These are phyloP conservation scores for Ceratobasidium sp. DNA, from an alignment of 1,284 basidiomycete genomes.

Conservation along the genomic window DNA sequence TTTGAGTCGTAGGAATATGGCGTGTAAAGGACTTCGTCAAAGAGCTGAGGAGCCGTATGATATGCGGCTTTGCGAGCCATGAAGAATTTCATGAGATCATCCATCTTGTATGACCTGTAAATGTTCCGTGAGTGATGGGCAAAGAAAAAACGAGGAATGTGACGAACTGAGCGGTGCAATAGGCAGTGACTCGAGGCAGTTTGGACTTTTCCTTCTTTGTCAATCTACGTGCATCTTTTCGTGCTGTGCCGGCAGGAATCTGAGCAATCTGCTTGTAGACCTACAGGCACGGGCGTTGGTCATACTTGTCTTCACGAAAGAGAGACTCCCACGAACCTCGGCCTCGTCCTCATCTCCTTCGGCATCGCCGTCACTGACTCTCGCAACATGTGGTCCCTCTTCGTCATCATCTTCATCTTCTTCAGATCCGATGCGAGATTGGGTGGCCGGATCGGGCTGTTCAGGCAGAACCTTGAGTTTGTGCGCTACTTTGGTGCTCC, in stretches of 20 bases:
- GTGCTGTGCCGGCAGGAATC: constrained; percentile 93
- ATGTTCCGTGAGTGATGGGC: not conserved
- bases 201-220: constrained; percentile 96
- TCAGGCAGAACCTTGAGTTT: constrained; percentile 95
- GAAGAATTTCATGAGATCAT: constrained; percentile 87
- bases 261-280: constrained; percentile 89
- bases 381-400: constrained; percentile 23
- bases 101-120: constrained; percentile 83
- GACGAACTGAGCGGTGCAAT: constrained; percentile 87
- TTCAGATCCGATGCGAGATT: constrained; percentile 30
- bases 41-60: constrained; percentile 80
- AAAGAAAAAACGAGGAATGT: constrained; percentile 8
- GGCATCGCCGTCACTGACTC: constrained; percentile 30
- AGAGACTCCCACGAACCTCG: constrained; percentile 45
- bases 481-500: constrained; percentile 81
- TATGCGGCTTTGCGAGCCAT: constrained; percentile 81
- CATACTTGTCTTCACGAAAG: not conserved
- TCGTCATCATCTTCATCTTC: constrained; percentile 42
- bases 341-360: constrained; percentile 69
- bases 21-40: constrained; percentile 84
- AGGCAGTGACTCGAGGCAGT: constrained; percentile 92
- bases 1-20: constrained; percentile 72
- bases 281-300: constrained; percentile 51
- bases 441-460: constrained; percentile 66
- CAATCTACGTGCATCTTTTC: constrained; percentile 85